Evolutionary conservation across 108 stramenopile species (phyloP), one percentile per base, ranked within the genome.

Genomic region (Mediolabrus comicus): DNA sequence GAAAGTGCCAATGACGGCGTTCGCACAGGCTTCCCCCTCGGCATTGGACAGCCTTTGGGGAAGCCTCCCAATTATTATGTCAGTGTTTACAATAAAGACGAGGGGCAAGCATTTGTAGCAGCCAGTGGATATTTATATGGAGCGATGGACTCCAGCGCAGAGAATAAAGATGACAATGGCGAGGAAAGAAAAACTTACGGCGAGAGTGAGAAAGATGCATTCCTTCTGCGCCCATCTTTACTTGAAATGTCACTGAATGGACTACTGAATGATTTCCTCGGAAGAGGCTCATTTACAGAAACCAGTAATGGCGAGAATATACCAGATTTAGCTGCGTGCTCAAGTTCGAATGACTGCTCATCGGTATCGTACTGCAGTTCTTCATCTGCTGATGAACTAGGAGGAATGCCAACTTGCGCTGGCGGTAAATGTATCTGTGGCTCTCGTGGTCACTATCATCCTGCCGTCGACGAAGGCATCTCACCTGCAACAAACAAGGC

Each of bases 101-200:
- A 90, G 52, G 93, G 90, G n/a, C 93, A 94, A 61, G 88, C 86
- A 3, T 87, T 88, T 53, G 89, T 89, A 7, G 72, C 71, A n/a
- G 87, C 88, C 2, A 84, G 88, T 51, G 76, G 75, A 36, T 65
- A 81, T n/a, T 56, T 62, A 36, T 94, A 90, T 61, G 93, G 93
- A 12, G 53, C 72, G 8, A 30, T 69, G 57, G 55, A 22, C 51
- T 34, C 33, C 14, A 73, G 83, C 25, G 88, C 46, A 49, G 46
- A 49, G 22, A 22, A 92, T 60, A 64, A 71, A 16, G 90, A 83
- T 1, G 81, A 83, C 2, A 71, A 84, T 32, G 64, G 29, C n/a
- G 55, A 52, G 2, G 55, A 62, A n/a, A 32, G 53, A 3, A 64
- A 68, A 51, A 17, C 25, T 34, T 94, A 91, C 53, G 92, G 92